A percentile compares a stretch with the other conserved stretches of the same genome.
These are phyloP conservation scores for Yamadazyma insecticola DNA, from an alignment of 805 yeast species.

Conservation along the genomic window DNA sequence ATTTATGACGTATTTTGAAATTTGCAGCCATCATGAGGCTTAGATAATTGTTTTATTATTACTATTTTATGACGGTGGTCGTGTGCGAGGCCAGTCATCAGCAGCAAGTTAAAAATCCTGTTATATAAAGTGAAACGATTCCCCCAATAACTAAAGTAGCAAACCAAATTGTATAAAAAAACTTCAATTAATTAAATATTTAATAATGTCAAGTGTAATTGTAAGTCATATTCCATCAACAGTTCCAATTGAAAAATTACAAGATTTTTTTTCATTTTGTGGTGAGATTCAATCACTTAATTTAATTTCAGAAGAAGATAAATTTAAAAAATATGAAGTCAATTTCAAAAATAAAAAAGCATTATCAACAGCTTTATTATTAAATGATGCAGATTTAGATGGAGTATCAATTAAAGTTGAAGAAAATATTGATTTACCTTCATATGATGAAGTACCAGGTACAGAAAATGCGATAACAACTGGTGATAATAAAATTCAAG, in stretches of 20 bases:
- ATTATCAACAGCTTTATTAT: slow-evolving; percentile 61
- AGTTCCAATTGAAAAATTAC: slow-evolving; percentile 50
- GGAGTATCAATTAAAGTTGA: slow-evolving; percentile 50
- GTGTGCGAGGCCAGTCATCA: no score
- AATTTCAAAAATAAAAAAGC: slow-evolving; percentile 57
- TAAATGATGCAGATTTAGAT: slow-evolving; percentile 71
- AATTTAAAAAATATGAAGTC: slow-evolving; percentile 41
- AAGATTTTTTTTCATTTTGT: slow-evolving; percentile 71
- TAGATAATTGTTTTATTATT: no score
- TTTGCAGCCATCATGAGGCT: no score
- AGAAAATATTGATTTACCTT: slow-evolving; percentile 11
- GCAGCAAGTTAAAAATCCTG: no score
- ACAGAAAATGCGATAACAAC: slow-evolving; percentile 7
- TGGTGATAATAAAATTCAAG: slow-evolving; percentile 17
- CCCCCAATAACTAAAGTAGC: no score
- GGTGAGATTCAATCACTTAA: slow-evolving; percentile 45
- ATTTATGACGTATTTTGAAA: no score
- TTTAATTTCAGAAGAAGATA: slow-evolving; percentile 21
- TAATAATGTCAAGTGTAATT: slow-evolving; percentile 6
- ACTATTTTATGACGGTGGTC: no score
- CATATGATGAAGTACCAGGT: slow-evolving; percentile 8
- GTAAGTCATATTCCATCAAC: slow-evolving; percentile 1
- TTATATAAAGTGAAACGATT: no score
- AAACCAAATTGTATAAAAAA: no score
- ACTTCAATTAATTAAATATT: no score